These are phyloP conservation scores for Curvularia verruculosa DNA, from an alignment of 2,329 filamentous ascomycete species.

Conservation along the genomic window DNA sequence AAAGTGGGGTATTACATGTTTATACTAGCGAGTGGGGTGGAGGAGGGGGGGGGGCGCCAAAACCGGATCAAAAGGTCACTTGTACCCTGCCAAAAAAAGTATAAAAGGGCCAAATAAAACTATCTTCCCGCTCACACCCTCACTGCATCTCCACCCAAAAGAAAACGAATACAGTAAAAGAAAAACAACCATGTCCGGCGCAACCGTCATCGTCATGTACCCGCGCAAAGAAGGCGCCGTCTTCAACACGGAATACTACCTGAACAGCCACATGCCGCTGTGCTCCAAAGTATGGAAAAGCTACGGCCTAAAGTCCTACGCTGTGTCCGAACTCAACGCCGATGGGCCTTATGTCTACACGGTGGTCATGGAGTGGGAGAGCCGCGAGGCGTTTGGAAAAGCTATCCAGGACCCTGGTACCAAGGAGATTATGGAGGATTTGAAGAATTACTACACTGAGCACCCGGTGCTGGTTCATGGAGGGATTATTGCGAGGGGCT, in stretches of 20 bases:
- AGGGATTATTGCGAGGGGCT: conserved; percentile 23
- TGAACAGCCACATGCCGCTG: conserved; percentile 56
- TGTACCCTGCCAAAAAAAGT: too few relatives aligned
- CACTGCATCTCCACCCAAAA: too few relatives aligned
- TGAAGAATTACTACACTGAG: conserved; percentile 47
- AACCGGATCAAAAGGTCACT: too few relatives aligned
- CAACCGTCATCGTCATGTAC: conserved; percentile 47
- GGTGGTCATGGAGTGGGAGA: conserved; percentile 34
- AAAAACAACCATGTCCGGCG: conserved; percentile 30
- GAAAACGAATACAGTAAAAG: too few relatives aligned
- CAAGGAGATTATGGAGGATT: conserved; percentile 47
- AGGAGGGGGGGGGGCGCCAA: too few relatives aligned
- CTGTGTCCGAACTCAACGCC: conserved; percentile 26
- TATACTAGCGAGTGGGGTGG: too few relatives aligned
- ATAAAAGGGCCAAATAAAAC: too few relatives aligned
- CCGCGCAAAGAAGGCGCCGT: conserved; percentile 48
- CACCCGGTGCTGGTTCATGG: conserved; percentile 41
- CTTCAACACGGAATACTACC: conserved; percentile 60
- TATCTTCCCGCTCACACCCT: too few relatives aligned
- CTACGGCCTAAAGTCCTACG: conserved; percentile 48
- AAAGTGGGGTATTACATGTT: too few relatives aligned
- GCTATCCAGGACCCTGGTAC: conserved; percentile 25
- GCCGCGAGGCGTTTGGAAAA: conserved; percentile 27
- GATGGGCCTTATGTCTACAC: conserved; percentile 32
- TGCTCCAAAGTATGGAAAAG: conserved; percentile 49